Evolutionary conservation across 176 grass and related monocot genomes (phyloP).

Genomic region (bread wheat (Triticum aestivum)): DNA sequence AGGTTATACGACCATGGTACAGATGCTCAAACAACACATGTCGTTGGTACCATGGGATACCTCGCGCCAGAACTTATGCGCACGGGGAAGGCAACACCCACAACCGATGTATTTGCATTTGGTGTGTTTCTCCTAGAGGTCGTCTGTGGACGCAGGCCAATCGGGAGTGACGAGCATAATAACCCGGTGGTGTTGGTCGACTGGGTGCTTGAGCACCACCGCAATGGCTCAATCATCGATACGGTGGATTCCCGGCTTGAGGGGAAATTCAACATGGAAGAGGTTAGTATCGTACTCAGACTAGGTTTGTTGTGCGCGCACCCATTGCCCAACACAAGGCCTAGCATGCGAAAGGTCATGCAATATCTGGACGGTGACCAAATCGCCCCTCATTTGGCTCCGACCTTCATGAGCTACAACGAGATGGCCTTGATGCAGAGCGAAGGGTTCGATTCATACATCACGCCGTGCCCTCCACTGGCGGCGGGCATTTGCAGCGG

Average conservation of each 20-base stretch:
- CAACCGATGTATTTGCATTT: constrained; percentile 34
- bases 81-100: constrained; percentile 25
- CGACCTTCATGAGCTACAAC: constrained; percentile 21
- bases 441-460: constrained; percentile 25
- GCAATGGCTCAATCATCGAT: neutral
- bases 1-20: constrained; percentile 18
- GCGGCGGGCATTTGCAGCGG: neutral
- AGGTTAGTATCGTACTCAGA: constrained; percentile 12
- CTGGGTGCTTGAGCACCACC: constrained; percentile 29
- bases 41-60: constrained; percentile 42
- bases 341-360: constrained; percentile 29
- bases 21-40: constrained; percentile 1
- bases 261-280: neutral
- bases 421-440: neutral
- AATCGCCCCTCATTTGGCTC: neutral
- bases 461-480: neutral
- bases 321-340: neutral
- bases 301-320: constrained; percentile 43
- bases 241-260: neutral
- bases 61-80: constrained; percentile 30
- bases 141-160: constrained; percentile 22
- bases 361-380: constrained; percentile 22
- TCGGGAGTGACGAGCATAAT: neutral
- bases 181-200: constrained; percentile 18
- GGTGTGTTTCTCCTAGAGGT: constrained; percentile 41